Evolutionary conservation across 805 yeast genomes (phyloP).

Genomic region (Pichia exigua): DNA sequence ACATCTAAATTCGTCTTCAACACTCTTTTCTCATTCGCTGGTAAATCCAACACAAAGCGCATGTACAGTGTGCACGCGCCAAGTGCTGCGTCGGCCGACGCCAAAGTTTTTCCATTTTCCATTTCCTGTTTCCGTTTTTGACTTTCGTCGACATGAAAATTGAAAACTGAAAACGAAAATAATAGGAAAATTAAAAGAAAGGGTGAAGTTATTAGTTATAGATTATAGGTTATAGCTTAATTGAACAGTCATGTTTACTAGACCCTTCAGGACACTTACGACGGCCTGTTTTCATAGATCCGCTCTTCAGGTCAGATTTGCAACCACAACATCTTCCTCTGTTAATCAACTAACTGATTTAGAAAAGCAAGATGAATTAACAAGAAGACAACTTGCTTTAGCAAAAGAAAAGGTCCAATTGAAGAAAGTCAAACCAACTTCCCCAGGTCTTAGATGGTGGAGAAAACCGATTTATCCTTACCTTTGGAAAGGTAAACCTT

Average conservation of each 20-base stretch:
- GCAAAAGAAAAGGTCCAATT: slow-evolving; percentile 62
- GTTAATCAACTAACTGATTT: slow-evolving; percentile 50
- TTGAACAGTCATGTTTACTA: background rate
- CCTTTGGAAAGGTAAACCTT: slow-evolving; percentile 79
- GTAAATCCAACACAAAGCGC: background rate
- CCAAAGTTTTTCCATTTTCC: background rate
- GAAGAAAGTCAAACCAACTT: slow-evolving; percentile 69
- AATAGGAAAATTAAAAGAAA: background rate
- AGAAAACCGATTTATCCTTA: slow-evolving; percentile 82
- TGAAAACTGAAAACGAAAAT: background rate
- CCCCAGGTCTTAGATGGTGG: slow-evolving; percentile 87
- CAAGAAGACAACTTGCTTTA: slow-evolving; percentile 64
- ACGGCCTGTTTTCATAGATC: background rate
- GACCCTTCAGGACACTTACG: background rate
- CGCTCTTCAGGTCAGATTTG: slow-evolving; percentile 9
- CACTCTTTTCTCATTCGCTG: background rate
- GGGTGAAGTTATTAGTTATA: too few species aligned
- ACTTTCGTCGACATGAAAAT: background rate
- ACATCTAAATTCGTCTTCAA: background rate
- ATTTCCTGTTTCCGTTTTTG: background rate
- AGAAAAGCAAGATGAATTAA: slow-evolving; percentile 70
- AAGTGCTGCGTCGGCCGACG: background rate
- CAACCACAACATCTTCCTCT: slow-evolving; percentile 9
- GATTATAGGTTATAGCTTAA: too few species aligned
- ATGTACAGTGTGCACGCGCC: background rate